These are phyloP conservation scores for Colletotrichum lindemuthianum DNA, from an alignment of 2,329 filamentous ascomycete species.

Conservation along the genomic window DNA sequence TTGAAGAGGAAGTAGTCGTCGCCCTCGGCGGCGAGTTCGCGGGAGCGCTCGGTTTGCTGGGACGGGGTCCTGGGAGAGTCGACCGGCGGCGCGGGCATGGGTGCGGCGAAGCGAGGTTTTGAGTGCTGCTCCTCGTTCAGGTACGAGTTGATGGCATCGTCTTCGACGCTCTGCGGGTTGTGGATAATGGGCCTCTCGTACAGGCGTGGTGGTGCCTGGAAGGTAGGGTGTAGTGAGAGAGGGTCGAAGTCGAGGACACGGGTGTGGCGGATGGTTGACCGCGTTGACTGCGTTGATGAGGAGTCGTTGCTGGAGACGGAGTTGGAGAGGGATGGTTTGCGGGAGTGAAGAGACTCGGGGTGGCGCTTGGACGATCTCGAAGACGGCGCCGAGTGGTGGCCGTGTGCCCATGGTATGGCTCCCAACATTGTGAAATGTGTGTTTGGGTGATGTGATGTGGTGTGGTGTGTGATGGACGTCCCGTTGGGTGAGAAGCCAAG, in stretches of 20 bases:
- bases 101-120: constrained; percentile 18
- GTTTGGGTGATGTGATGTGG: neutral
- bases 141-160: constrained; percentile 35
- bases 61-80: constrained; percentile 36
- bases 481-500: constrained; percentile 8
- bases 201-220: constrained; percentile 36
- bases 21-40: constrained; percentile 32
- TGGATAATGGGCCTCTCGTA: constrained; percentile 36
- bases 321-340: constrained; percentile 36
- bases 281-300: constrained; percentile 32
- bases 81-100: constrained; percentile 30
- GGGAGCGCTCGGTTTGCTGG: constrained; percentile 18
- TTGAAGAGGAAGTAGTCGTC: constrained; percentile 38
- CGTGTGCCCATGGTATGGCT: constrained; percentile 16
- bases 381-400: constrained; percentile 17
- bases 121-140: constrained; percentile 11
- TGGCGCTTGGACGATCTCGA: constrained; percentile 15
- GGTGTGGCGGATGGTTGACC: constrained; percentile 29
- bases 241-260: constrained; percentile 36
- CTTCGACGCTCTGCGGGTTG: constrained; percentile 26
- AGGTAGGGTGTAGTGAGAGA: constrained; percentile 36
- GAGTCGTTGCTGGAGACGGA: constrained; percentile 37
- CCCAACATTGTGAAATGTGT: constrained; percentile 18
- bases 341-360: constrained; percentile 32
- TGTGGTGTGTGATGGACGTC: neutral